These are phyloP conservation scores for Talaromyces proteolyticus DNA, from an alignment of 495 filamentous ascomycete genomes.

Conservation along the genomic window DNA sequence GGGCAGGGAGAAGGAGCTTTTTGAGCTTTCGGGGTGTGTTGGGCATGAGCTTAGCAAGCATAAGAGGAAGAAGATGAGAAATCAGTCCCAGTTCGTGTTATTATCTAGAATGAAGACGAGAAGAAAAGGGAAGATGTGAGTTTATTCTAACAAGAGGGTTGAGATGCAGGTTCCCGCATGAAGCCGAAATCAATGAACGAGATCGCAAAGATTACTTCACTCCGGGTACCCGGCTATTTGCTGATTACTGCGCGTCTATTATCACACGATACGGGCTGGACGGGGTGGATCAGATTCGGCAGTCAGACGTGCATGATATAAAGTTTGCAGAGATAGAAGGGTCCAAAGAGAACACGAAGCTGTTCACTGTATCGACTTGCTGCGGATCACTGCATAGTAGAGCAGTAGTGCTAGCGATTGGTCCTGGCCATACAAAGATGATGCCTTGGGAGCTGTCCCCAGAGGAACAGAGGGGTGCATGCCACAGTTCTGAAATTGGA, in stretches of 20 bases:
- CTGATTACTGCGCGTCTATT: constrained; percentile 49
- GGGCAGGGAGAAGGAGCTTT: constrained; percentile 42
- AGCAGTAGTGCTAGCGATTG: constrained; percentile 51
- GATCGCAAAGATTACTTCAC: constrained; percentile 62
- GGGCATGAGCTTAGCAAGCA: constrained; percentile 62
- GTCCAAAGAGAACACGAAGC: constrained; percentile 14
- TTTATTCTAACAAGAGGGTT: background rate
- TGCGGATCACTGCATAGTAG: constrained; percentile 40
- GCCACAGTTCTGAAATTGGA: constrained; percentile 51
- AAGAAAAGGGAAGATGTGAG: no score
- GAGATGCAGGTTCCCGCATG: constrained; percentile 1
- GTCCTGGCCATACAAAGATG: constrained; percentile 46
- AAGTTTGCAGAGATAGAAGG: constrained; percentile 25
- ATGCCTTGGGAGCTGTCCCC: constrained; percentile 35
- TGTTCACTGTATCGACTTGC: constrained; percentile 48
- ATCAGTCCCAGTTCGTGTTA: constrained; percentile 7
- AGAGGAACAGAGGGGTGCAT: constrained; percentile 38
- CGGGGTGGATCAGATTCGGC: constrained; percentile 27
- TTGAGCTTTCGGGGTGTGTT: constrained; percentile 54
- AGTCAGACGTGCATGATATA: constrained; percentile 46
- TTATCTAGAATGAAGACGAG: no score
- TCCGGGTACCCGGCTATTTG: constrained; percentile 49
- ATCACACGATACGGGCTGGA: constrained; percentile 46
- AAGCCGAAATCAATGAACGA: constrained; percentile 52
- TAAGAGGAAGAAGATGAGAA: constrained; percentile 51